Percentiles rank a stretch among this genome's conserved stretches.
Conservation (phyloP, 441 rosid species). For the Theobroma grandiflorum region DNA sequence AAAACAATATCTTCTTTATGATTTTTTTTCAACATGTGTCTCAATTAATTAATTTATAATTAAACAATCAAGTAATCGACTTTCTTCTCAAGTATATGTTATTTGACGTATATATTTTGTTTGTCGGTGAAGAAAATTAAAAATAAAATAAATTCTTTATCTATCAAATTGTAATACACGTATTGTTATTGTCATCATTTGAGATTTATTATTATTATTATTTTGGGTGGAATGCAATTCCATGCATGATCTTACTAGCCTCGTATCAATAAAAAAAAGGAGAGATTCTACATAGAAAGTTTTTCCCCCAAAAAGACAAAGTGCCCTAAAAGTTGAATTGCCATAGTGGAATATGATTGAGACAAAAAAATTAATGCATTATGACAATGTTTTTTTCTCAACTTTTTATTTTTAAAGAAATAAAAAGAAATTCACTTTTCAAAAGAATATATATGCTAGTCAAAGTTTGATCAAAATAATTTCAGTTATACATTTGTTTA, state of each 20-base stretch:
- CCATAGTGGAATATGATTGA: conserved; percentile 18
- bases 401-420: not conserved
- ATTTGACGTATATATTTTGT: not conserved
- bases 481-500: not conserved
- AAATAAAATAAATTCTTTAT: not conserved
- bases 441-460: not conserved
- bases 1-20: not conserved
- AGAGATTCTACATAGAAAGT: not conserved
- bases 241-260: not conserved
- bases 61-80: not conserved
- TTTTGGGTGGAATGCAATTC: not conserved
- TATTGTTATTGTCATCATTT: not conserved
- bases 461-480: not conserved
- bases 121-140: conserved; percentile 15
- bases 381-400: not conserved
- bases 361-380: conserved; percentile 13
- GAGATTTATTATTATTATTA: not conserved
- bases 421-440: not conserved
- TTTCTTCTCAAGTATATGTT: not conserved
- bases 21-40: not conserved
- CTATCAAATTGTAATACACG: not conserved
- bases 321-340: not conserved
- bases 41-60: not conserved
- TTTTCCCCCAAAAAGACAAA: not conserved
- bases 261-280: not conserved